Percentiles rank a stretch among this genome's conserved stretches.
phyloP scores from a whole-genome alignment of 306 rosid species.

The Dalbergia oliveri region DNA sequence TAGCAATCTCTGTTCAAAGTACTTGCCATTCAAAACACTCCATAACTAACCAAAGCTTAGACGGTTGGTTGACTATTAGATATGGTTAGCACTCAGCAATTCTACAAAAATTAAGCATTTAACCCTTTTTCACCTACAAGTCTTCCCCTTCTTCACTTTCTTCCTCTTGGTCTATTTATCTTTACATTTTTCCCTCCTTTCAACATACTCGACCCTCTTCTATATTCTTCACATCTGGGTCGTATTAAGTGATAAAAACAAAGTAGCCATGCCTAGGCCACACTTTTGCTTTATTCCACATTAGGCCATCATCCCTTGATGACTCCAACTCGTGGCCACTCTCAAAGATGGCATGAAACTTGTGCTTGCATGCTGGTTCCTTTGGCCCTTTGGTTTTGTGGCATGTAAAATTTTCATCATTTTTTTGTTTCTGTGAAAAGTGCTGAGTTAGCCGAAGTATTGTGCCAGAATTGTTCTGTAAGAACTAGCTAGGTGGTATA shows the following conservation, averaged over 20 bases:
- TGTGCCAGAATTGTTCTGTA: too few species aligned
- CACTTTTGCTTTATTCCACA: not conserved
- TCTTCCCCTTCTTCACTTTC: not conserved
- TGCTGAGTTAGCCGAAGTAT: too few species aligned
- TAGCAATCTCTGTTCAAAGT: too few species aligned
- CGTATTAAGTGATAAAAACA: not conserved
- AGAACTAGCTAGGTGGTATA: too few species aligned
- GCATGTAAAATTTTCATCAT: slow-evolving; percentile 73
- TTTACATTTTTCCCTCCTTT: not conserved
- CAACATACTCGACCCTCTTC: too few species aligned
- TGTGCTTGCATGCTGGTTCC: slow-evolving; percentile 55
- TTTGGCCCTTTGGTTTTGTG: slow-evolving; percentile 73
- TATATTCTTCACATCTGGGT: not conserved
- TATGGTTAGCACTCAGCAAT: not conserved
- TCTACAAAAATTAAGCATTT: not conserved
- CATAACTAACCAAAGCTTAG: not conserved
- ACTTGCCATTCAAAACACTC: not conserved
- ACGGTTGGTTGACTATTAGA: not conserved
- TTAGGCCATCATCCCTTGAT: too few species aligned
- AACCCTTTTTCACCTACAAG: not conserved
- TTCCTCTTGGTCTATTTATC: not conserved
- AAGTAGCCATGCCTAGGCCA: not conserved
- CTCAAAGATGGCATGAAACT: slow-evolving; percentile 52
- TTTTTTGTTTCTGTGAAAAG: not conserved
- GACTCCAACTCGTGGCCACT: not conserved